These are phyloP conservation scores for Populus tremula DNA, from an alignment of 345 rosid species.

Conservation along the genomic window DNA sequence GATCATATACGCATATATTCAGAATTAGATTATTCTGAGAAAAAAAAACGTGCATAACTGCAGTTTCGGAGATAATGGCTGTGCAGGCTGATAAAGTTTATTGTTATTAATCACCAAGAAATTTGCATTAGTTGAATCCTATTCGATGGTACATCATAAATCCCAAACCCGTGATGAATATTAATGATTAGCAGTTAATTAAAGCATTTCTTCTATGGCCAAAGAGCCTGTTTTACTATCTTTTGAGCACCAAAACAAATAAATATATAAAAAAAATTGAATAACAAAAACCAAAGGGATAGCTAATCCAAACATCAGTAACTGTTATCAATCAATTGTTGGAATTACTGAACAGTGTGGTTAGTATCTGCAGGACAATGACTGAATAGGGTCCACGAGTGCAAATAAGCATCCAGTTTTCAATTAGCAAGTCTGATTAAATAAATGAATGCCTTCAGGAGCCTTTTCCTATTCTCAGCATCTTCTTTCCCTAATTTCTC, in stretches of 20 bases:
- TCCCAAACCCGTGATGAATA: background rate
- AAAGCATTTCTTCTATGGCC: background rate
- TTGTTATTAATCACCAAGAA: background rate
- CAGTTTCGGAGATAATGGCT: background rate
- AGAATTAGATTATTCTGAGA: background rate
- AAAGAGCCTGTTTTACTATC: background rate
- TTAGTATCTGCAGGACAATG: background rate
- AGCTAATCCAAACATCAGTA: background rate
- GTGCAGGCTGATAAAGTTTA: background rate
- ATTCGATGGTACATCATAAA: background rate
- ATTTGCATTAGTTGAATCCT: background rate
- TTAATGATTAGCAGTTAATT: background rate
- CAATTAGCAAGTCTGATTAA: background rate
- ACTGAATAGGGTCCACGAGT: background rate
- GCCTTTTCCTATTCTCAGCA: background rate
- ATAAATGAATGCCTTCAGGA: background rate
- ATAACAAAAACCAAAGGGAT: background rate
- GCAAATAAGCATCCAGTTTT: background rate
- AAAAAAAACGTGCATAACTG: background rate
- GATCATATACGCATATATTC: background rate
- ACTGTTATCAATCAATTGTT: background rate
- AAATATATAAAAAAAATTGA: background rate
- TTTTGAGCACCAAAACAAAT: background rate
- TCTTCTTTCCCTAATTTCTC: background rate
- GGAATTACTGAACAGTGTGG: background rate